Evolutionary conservation across 1,139 yeast genomes (phyloP).

Genomic region (Scheffersomyces segobiensis): DNA sequence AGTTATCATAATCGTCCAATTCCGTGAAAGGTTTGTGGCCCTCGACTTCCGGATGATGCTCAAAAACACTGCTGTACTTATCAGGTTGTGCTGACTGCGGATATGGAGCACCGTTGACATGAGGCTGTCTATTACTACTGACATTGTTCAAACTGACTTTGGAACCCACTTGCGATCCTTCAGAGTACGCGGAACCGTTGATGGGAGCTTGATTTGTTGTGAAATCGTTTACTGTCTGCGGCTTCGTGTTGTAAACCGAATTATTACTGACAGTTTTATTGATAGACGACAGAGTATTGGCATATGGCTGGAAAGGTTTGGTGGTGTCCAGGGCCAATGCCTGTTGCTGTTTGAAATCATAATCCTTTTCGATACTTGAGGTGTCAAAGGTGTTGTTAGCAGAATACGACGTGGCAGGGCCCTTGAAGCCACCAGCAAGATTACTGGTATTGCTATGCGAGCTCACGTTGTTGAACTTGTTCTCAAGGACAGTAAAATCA

Average conservation of each 20-base stretch:
- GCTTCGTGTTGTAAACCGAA: conserved; percentile 33
- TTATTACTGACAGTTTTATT: conserved; percentile 15
- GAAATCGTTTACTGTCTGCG: conserved; percentile 38
- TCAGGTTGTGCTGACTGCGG: conserved; percentile 12
- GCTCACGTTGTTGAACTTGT: background rate
- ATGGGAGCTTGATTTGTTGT: conserved; percentile 20
- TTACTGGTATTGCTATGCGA: background rate
- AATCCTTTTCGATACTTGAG: conserved; percentile 27
- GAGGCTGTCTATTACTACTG: conserved; percentile 1
- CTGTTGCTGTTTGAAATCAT: conserved; percentile 22
- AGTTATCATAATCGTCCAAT: conserved; percentile 28
- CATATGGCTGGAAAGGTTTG: conserved; percentile 4
- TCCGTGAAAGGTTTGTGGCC: conserved; percentile 52
- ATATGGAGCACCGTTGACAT: conserved; percentile 19
- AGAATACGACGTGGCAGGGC: background rate
- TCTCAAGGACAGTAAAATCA: background rate
- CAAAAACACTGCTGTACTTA: conserved; percentile 32
- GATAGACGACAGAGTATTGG: conserved; percentile 5
- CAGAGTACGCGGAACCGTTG: conserved; percentile 1
- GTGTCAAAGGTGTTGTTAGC: conserved; percentile 3
- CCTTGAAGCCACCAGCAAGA: background rate
- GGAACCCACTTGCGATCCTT: background rate
- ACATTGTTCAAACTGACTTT: background rate
- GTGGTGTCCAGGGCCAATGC: background rate
- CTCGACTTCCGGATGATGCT: conserved; percentile 48